phyloP scores from a whole-genome alignment of 805 yeast genomes.

The Nakazawaea molendinolei region DNA sequence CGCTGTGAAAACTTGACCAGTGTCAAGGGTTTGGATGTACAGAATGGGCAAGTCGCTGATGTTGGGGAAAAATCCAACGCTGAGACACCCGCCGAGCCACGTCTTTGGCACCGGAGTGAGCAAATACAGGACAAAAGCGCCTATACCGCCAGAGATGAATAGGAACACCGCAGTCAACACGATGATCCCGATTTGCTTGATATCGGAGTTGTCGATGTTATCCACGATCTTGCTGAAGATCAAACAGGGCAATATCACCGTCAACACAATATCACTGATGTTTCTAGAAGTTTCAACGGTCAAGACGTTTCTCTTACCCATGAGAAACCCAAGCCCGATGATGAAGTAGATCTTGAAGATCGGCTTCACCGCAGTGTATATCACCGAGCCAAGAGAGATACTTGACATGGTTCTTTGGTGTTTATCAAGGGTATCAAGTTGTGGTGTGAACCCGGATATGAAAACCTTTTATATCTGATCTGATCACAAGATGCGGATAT shows the following conservation, averaged over 20 bases:
- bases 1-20: slow-evolving; percentile 49
- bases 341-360: slow-evolving; percentile 74
- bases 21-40: slow-evolving; percentile 65
- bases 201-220: slow-evolving; percentile 60
- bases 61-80: slow-evolving; percentile 73
- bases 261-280: slow-evolving; percentile 61
- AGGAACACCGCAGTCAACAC: slow-evolving; percentile 40
- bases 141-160: slow-evolving; percentile 37
- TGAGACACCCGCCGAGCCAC: slow-evolving; percentile 72
- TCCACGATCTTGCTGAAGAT: slow-evolving; percentile 67
- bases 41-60: slow-evolving; percentile 84
- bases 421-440: background rate
- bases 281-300: slow-evolving; percentile 64
- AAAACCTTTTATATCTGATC: no score
- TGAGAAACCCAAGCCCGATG: slow-evolving; percentile 55
- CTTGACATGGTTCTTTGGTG: background rate
- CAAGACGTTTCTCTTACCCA: slow-evolving; percentile 58
- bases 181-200: slow-evolving; percentile 62
- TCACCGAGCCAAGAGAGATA: slow-evolving; percentile 49
- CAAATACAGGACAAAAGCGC: slow-evolving; percentile 33
- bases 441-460: no score
- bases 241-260: slow-evolving; percentile 67
- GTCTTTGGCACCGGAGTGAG: slow-evolving; percentile 56
- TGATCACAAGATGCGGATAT: no score
- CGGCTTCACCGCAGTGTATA: slow-evolving; percentile 81